Base-by-base conservation (phyloP, 768 basidiomycete genomes). In the Lentinula edodes region DNA sequence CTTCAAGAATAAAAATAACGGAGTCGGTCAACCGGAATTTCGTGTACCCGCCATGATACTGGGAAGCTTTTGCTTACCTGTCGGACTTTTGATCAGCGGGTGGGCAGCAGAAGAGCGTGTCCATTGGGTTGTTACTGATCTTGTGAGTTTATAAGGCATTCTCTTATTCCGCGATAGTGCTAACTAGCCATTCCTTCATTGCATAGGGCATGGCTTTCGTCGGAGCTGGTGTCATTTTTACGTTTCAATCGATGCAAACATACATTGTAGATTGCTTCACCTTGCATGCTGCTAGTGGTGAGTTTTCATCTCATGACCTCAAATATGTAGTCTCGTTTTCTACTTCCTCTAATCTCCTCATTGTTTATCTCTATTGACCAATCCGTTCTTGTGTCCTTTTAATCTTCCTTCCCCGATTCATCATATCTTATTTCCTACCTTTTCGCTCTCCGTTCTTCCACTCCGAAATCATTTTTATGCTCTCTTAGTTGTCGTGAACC, bases 61-160 rank as follows among this genome's bases (percentile, higher is more conserved):
- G 2, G 87, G 83, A 0, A 80, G 83, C 0, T 62, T 88, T 16
- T 10, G 85, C 2, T 75, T 91, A 8, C 90, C 93, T 0, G 70
- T 83, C 9, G 91, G 90, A 0, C 72, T 92, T 13, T 72, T 93
- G 23, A 75, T 93, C 4, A 70, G 83, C 5, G 91, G 91, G 0
- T 93, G 91, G 89, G 75, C 83, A 0, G 84, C 86, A 6, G 73
- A 88, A 65, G 66, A 75, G 0, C 67, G 73, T 8, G 69, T 86
- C 0, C 83, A 83, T 62, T 94, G 91, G 91, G 83, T 92, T 51
- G 85, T 75, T 0, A 80, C 85, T 2, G 88, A 90, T 65, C 76
- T 91, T 23, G 59, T 60, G 59, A 13, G 59, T 60, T 3, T 36
- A 6, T 32, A 13, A 15, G 8, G 18, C 7, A 16, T 54, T 34